Percentiles rank a stretch among this genome's conserved stretches.
Conservation (phyloP, 164 flowering plant species). For the Magnolia officinalis region DNA sequence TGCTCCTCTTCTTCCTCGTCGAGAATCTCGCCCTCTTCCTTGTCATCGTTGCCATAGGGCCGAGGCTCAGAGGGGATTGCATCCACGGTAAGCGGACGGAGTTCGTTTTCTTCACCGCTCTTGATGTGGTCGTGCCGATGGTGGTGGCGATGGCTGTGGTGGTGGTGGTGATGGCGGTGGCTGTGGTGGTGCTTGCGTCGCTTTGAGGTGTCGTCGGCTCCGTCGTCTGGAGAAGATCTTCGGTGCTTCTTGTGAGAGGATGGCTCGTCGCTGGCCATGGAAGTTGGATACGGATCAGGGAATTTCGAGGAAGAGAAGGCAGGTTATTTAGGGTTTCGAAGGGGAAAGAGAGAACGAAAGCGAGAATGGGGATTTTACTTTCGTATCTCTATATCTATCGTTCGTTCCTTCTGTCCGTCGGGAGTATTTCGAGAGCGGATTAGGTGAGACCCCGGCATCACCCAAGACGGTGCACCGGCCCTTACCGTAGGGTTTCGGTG, state of each 20-base stretch:
- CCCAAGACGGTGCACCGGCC: too few species aligned
- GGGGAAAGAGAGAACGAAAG: not conserved
- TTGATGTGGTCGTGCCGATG: conserved; percentile 54
- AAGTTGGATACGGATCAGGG: not conserved
- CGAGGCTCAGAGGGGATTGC: not conserved
- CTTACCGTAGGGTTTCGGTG: too few species aligned
- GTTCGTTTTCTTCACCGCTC: conserved; percentile 20
- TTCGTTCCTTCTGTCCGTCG: too few species aligned
- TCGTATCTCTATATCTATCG: too few species aligned
- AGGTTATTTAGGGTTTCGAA: not conserved
- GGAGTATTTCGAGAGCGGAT: too few species aligned
- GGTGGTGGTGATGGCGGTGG: conserved; percentile 31
- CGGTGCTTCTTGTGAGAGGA: conserved; percentile 16
- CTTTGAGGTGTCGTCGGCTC: conserved; percentile 52
- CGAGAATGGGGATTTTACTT: conserved; percentile 1
- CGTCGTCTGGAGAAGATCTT: conserved; percentile 43
- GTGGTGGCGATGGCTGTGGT: conserved; percentile 45
- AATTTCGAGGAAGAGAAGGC: not conserved
- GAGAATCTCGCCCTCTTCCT: conserved; percentile 95
- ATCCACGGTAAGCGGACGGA: conserved; percentile 3
- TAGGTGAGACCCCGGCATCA: too few species aligned
- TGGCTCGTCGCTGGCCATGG: conserved; percentile 54
- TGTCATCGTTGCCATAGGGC: conserved; percentile 38
- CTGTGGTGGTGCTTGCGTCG: conserved; percentile 74
- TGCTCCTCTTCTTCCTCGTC: conserved; percentile 52